These are phyloP conservation scores for Yamagishiella unicocca DNA, from an alignment of 139 green algal species.

Conservation along the genomic window DNA sequence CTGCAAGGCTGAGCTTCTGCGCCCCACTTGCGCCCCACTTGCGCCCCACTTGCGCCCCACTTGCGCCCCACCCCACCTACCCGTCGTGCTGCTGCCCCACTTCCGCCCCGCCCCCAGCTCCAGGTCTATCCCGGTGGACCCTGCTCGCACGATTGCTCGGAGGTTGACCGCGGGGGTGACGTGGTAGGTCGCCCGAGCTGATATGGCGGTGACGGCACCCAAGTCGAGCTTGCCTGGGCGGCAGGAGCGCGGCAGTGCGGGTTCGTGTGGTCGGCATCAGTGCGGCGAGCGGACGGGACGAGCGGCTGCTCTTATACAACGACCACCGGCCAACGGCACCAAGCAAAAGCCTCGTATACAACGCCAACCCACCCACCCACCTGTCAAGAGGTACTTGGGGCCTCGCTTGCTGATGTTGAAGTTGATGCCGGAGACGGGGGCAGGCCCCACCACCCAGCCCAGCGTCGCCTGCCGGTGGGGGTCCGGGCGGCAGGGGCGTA, in stretches of 20 bases:
- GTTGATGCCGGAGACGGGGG: conserved; percentile 29
- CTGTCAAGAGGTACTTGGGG: conserved; percentile 41
- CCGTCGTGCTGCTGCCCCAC: conserved; percentile 18
- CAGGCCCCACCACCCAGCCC: conserved; percentile 54
- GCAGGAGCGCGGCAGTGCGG: too few species aligned
- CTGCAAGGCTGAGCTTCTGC: too few species aligned
- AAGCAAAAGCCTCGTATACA: too few species aligned
- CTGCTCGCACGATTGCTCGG: conserved; percentile 48
- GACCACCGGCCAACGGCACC: too few species aligned
- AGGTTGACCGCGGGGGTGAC: conserved; percentile 10
- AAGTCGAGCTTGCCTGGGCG: conserved; percentile 59
- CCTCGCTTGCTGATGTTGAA: conserved; percentile 46
- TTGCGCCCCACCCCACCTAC: neutral
- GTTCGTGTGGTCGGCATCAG: too few species aligned
- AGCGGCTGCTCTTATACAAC: too few species aligned
- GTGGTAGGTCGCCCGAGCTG: conserved; percentile 16
- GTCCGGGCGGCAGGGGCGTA: too few species aligned
- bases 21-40: neutral
- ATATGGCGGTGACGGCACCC: conserved; percentile 49
- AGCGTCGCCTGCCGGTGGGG: conserved; percentile 28
- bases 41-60: neutral
- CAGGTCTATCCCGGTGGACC: conserved; percentile 63
- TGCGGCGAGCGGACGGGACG: too few species aligned
- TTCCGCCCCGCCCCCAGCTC: conserved; percentile 59
- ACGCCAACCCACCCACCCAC: neutral